Evolutionary conservation across 2,329 filamentous ascomycete genomes (phyloP).

Genomic region (Pseudogymnoascus sp.): DNA sequence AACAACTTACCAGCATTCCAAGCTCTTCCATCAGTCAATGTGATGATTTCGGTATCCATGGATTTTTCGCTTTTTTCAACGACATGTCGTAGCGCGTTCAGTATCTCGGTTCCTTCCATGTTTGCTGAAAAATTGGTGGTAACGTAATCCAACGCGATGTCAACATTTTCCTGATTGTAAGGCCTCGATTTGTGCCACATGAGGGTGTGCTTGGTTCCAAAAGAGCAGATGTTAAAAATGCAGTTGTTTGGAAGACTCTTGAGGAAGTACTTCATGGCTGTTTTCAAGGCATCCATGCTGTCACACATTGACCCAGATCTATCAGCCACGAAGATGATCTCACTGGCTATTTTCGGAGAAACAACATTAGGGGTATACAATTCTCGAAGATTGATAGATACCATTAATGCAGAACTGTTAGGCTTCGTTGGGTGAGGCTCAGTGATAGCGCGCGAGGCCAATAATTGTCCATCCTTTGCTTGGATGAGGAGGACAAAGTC

Average conservation of each 20-base stretch:
- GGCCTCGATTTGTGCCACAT: constrained; percentile 40
- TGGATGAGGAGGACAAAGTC: constrained; percentile 62
- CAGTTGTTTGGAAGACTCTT: constrained; percentile 56
- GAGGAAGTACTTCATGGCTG: constrained; percentile 54
- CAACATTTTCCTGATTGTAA: constrained; percentile 38
- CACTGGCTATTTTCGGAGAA: constrained; percentile 45
- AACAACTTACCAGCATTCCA: constrained; percentile 40
- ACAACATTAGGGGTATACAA: constrained; percentile 55
- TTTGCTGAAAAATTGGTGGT: constrained; percentile 34
- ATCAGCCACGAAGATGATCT: constrained; percentile 67
- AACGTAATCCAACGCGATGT: constrained; percentile 34
- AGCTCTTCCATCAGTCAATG: constrained; percentile 48
- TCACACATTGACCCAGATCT: constrained; percentile 57
- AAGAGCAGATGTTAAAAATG: constrained; percentile 64
- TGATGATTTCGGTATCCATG: constrained; percentile 42
- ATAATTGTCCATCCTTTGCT: constrained; percentile 44
- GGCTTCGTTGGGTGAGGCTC: constrained; percentile 56
- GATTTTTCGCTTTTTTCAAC: constrained; percentile 25
- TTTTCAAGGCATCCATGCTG: constrained; percentile 45
- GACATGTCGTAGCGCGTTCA: constrained; percentile 35
- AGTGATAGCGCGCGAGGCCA: constrained; percentile 43
- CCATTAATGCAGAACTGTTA: constrained; percentile 59
- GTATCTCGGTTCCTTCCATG: constrained; percentile 48
- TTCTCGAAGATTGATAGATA: constrained; percentile 39
- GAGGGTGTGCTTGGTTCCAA: constrained; percentile 42